These are phyloP conservation scores for Psilocybe sp. DNA, from an alignment of 768 basidiomycete genomes.

Conservation along the genomic window DNA sequence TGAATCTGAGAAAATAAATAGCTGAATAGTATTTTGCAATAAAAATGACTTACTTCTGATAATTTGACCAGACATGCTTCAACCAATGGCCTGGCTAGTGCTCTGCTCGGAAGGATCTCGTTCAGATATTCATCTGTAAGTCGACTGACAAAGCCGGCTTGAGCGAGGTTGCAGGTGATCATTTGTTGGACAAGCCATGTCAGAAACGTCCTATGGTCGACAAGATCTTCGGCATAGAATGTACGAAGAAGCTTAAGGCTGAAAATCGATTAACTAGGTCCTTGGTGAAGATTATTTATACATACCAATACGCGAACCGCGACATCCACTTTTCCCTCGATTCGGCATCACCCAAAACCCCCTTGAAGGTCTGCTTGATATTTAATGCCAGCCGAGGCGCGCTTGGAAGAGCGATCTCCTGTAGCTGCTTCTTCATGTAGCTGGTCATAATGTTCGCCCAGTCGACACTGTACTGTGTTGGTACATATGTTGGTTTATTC, in stretches of 20 bases:
- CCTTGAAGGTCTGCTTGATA: constrained; percentile 83
- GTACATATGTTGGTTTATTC: constrained; percentile 78
- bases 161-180: constrained; percentile 75
- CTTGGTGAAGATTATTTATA: neutral
- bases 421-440: constrained; percentile 80
- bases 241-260: constrained; percentile 72
- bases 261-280: constrained; percentile 2
- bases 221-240: constrained; percentile 78
- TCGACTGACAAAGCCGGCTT: constrained; percentile 71
- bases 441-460: constrained; percentile 81
- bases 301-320: constrained; percentile 75
- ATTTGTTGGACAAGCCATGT: constrained; percentile 80
- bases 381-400: constrained; percentile 73
- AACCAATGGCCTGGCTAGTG: constrained; percentile 64
- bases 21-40: neutral
- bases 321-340: constrained; percentile 74
- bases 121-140: constrained; percentile 80
- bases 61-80: constrained; percentile 71
- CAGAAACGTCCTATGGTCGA: constrained; percentile 76
- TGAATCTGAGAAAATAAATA: constrained; percentile 42
- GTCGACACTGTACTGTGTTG: constrained; percentile 79
- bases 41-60: constrained; percentile 46
- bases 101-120: constrained; percentile 63
- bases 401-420: constrained; percentile 76
- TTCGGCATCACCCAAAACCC: constrained; percentile 70